A percentile compares a stretch with the other conserved stretches of the same genome.
Conservation (phyloP, 768 basidiomycete species). For the Plicaturopsis crispa region DNA sequence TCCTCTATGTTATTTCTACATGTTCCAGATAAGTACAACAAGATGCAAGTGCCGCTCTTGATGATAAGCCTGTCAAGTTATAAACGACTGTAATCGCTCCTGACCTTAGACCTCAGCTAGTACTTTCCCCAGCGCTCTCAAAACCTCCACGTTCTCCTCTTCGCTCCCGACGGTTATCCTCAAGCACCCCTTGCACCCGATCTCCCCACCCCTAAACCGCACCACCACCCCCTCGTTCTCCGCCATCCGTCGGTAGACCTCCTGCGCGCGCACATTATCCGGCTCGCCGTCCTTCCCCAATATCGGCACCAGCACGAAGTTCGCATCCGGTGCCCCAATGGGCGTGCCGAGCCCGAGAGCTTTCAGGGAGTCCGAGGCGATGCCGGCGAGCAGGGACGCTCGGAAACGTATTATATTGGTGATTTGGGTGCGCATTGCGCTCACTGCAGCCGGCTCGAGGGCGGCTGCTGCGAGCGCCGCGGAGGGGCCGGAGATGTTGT, state of each 20-base stretch:
- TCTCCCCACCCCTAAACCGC: constrained; percentile 78
- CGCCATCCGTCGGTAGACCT: constrained; percentile 76
- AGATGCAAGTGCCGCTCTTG: too few relatives aligned
- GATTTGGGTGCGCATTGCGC: constrained; percentile 60
- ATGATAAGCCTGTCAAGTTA: too few relatives aligned
- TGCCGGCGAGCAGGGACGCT: constrained; percentile 35
- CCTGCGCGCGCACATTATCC: constrained; percentile 54
- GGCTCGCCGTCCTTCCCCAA: constrained; percentile 39
- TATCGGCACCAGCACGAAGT: constrained; percentile 83
- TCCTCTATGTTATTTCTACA: too few relatives aligned
- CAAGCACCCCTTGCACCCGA: constrained; percentile 81
- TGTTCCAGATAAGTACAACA: too few relatives aligned
- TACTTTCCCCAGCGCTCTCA: constrained; percentile 47
- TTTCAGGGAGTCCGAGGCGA: constrained; percentile 32
- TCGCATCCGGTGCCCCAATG: constrained; percentile 83
- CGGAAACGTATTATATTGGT: constrained; percentile 54
- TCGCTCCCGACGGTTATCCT: constrained; percentile 85
- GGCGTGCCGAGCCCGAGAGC: constrained; percentile 52
- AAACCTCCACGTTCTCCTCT: constrained; percentile 61
- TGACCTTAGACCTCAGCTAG: constrained; percentile 23
- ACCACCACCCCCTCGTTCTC: constrained; percentile 86
- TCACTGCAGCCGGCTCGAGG: constrained; percentile 57
- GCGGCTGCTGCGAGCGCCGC: constrained; percentile 77
- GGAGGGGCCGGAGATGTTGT: constrained; percentile 90
- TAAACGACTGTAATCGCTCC: too few relatives aligned